Evolutionary conservation across 495 filamentous ascomycete species (phyloP).

Genomic region (Cladorrhinum samala): DNA sequence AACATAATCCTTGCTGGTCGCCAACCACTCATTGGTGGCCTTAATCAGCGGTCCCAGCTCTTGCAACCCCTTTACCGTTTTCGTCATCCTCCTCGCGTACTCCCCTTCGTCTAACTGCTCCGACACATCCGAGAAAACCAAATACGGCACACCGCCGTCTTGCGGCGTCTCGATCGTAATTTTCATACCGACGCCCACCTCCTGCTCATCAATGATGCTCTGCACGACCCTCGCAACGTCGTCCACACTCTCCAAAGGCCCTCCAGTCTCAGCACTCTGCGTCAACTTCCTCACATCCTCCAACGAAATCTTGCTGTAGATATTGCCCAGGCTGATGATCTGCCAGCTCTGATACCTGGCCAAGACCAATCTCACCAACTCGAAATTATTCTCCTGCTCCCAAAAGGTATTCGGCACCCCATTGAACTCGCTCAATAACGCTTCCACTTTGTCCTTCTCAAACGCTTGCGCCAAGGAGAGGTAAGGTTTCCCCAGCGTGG

Average conservation of each 20-base stretch:
- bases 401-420: constrained; percentile 49
- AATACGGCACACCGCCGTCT: constrained; percentile 30
- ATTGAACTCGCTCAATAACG: constrained; percentile 54
- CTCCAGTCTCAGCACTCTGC: constrained; percentile 42
- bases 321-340: constrained; percentile 36
- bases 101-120: constrained; percentile 41
- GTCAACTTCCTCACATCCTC: constrained; percentile 44
- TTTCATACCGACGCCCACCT: constrained; percentile 50
- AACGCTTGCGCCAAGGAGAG: constrained; percentile 63
- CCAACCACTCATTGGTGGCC: constrained; percentile 49
- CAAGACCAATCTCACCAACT: constrained; percentile 43
- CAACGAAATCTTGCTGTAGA: constrained; percentile 49
- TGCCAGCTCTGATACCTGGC: constrained; percentile 45
- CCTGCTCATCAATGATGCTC: constrained; percentile 52
- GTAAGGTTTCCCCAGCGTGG: constrained; percentile 62
- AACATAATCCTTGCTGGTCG: constrained; percentile 55
- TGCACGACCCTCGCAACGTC: constrained; percentile 40
- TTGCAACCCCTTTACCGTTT: constrained; percentile 38
- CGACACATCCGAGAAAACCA: constrained; percentile 31
- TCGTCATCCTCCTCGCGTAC: constrained; percentile 36
- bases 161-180: constrained; percentile 35
- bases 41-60: constrained; percentile 38
- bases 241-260: constrained; percentile 43
- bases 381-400: constrained; percentile 47
- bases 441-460: constrained; percentile 48